Percentiles rank a stretch among this genome's conserved stretches.
Evolutionary conservation across 1,284 basidiomycete species (phyloP).

Genomic region (Papiliotrema flavescens): DNA sequence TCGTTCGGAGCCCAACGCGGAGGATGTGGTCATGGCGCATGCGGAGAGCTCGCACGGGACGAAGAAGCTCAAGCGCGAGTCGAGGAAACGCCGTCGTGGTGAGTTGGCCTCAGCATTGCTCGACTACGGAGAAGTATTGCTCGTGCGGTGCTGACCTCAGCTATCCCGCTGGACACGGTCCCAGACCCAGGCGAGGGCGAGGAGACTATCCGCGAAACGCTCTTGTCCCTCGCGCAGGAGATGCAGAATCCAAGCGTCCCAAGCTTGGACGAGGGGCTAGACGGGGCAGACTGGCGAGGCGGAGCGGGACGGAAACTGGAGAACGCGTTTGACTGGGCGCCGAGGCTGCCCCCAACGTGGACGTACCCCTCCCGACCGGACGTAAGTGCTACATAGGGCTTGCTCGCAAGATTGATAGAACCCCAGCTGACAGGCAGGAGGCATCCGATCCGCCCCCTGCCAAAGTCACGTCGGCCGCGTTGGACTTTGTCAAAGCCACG

Average conservation of each 20-base stretch:
- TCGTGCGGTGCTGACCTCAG: background rate
- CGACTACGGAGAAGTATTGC: background rate
- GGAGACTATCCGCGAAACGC: background rate
- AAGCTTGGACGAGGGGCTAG: background rate
- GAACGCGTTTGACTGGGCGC: constrained; percentile 36
- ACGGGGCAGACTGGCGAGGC: background rate
- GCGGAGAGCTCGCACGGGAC: constrained; percentile 20
- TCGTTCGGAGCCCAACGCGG: constrained; percentile 22
- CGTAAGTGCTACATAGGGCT: constrained; percentile 3
- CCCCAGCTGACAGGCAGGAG: background rate
- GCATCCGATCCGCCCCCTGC: background rate
- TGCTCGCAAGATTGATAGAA: too few species aligned
- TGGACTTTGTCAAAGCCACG: constrained; percentile 46
- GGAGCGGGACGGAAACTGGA: constrained; percentile 6
- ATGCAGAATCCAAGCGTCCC: background rate
- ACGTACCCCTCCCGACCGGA: constrained; percentile 25
- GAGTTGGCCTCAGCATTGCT: constrained; percentile 3
- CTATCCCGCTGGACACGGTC: constrained; percentile 1
- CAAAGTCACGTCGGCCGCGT: constrained; percentile 32
- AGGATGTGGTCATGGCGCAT: constrained; percentile 31
- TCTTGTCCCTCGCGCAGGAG: background rate
- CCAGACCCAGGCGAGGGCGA: constrained; percentile 4
- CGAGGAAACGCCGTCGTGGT: constrained; percentile 27
- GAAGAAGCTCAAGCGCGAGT: constrained; percentile 19
- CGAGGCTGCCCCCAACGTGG: constrained; percentile 33